Evolutionary conservation across 2,329 filamentous ascomycete species (phyloP), one percentile per base, ranked within the genome.

Genomic region (Cyclaneusma minus): DNA sequence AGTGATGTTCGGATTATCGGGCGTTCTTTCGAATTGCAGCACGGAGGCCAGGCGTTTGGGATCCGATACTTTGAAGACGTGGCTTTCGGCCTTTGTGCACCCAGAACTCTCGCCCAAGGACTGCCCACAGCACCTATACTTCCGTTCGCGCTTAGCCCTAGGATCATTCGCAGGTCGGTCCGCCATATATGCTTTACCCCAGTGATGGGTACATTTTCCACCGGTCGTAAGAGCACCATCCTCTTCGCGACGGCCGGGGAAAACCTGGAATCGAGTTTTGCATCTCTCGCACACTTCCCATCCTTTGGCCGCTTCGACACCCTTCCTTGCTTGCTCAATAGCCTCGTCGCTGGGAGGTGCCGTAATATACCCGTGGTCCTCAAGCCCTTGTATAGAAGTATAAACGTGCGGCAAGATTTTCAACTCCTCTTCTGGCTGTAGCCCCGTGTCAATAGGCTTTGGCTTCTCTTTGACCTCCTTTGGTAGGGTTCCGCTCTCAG

Each of bases 211-310:
- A 52, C 91, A 98, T 18, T 58, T 55, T 0, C 85, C 85, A 13
- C 81, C 81, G 0, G 73, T 77, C 0, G 80, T 67, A 10, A 93
- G 64, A 3, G 78, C 63, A 0, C 73, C 75, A 23, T 92, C 89
- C 38, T 74, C 65, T 31, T 74, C 67, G 28, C 84, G 68, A 21
- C 87, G 72, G 3, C 84, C 82, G 0, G 85, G 83, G 37, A 92
- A 95, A 3, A 93, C 82, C 43, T 93, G 82, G 43, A 98, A 98
- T 13, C 87, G 73, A 17, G 72, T 71, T 21, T 63, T 63, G 51
- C 89, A 98, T 12, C 89, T 75, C 43, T 93, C 85, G 42, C 89
- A 98, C 25, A 71, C 64, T 52, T 98, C 89, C 63, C 76, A 93
- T 24, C 81, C 81, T 27, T 70, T 65, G 8, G 77, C 68, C 6